Conservation (phyloP, 2,329 filamentous ascomycete genomes). For the Cordyceps cateniannulata region DNA sequence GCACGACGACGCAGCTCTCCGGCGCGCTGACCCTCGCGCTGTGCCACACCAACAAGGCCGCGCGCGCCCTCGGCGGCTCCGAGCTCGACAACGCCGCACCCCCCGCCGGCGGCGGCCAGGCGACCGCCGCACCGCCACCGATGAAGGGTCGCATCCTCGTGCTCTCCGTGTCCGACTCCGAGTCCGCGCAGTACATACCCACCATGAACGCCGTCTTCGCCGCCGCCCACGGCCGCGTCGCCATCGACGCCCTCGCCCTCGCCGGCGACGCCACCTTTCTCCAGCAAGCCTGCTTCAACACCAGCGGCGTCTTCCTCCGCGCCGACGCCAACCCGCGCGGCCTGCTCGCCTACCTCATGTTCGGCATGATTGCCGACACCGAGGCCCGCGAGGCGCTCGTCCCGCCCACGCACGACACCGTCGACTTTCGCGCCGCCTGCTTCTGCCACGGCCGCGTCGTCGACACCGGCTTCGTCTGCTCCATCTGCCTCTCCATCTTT, state of each 20-base stretch:
- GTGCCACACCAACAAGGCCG: conserved; percentile 80
- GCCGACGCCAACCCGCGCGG: conserved; percentile 53
- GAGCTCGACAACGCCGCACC: conserved; percentile 22
- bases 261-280: conserved; percentile 84
- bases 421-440: conserved; percentile 96
- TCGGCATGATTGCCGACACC: conserved; percentile 71
- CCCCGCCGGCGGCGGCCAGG: conserved; percentile 29
- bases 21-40: conserved; percentile 87
- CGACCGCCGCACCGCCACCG: conserved; percentile 24
- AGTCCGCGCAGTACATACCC: conserved; percentile 89
- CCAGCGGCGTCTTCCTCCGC: conserved; percentile 49
- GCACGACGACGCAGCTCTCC: conserved; percentile 78
- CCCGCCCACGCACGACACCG: conserved; percentile 72
- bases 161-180: conserved; percentile 77
- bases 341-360: conserved; percentile 88
- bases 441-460: conserved; percentile 93
- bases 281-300: conserved; percentile 74
- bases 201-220: conserved; percentile 99
- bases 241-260: conserved; percentile 86
- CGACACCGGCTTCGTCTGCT: conserved; percentile 91
- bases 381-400: conserved; percentile 57
- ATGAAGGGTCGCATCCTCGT: conserved; percentile 67
- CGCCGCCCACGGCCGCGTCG: conserved; percentile 78
- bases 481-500: conserved; percentile 92
- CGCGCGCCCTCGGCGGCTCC: conserved; percentile 56